Conservation (phyloP, 2,329 filamentous ascomycete genomes). For the Beauveria pseudobassiana region DNA sequence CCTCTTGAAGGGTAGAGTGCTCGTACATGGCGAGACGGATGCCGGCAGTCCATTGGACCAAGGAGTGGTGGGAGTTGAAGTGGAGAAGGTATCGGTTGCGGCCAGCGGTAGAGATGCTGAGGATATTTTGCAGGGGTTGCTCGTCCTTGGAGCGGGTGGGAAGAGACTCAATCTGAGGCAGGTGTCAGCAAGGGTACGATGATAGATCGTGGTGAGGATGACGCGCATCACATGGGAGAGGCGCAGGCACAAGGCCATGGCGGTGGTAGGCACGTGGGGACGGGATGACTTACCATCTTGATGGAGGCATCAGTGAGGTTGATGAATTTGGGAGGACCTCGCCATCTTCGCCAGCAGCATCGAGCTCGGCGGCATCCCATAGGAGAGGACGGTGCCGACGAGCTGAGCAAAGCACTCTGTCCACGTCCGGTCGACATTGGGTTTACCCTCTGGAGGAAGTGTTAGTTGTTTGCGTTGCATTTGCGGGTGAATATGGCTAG, state of each 20-base stretch:
- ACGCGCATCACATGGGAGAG: background rate
- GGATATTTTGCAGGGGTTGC: slow-evolving; percentile 83
- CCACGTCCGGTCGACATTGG: slow-evolving; percentile 83
- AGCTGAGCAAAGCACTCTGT: slow-evolving; percentile 95
- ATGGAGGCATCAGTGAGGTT: slow-evolving; percentile 96
- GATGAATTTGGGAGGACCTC: slow-evolving; percentile 86
- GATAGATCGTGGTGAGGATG: background rate
- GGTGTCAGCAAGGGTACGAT: background rate
- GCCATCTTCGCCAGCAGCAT: slow-evolving; percentile 75
- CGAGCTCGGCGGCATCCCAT: slow-evolving; percentile 90
- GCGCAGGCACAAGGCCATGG: background rate
- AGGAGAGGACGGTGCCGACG: slow-evolving; percentile 90
- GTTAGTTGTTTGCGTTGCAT: slow-evolving; percentile 13
- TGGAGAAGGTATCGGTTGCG: slow-evolving; percentile 93
- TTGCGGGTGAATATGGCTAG: background rate
- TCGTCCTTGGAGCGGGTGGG: slow-evolving; percentile 72
- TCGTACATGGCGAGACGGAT: slow-evolving; percentile 94
- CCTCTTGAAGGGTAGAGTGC: slow-evolving; percentile 86
- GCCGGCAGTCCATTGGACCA: slow-evolving; percentile 92
- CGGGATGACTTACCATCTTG: slow-evolving; percentile 67
- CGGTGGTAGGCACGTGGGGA: slow-evolving; percentile 1
- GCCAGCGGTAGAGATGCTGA: slow-evolving; percentile 91
- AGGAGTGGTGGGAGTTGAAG: slow-evolving; percentile 88
- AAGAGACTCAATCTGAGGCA: slow-evolving; percentile 69
- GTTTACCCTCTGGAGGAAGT: slow-evolving; percentile 63